Evolutionary conservation across 768 basidiomycete species (phyloP), one percentile per base, ranked within the genome.

Genomic region (Agaricus sinodeliciosus): DNA sequence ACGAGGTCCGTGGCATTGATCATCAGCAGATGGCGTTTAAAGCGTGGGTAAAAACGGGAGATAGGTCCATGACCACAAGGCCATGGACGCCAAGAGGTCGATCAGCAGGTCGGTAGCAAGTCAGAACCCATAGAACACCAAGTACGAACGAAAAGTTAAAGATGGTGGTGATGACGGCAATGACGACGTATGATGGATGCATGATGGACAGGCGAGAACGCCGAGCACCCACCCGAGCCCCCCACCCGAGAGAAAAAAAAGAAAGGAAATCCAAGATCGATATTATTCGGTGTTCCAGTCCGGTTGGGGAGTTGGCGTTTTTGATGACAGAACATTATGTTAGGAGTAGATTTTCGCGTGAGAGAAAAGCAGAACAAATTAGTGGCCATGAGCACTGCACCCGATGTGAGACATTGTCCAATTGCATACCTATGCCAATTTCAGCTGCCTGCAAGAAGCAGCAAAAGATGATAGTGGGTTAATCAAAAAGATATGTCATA

Each of bases 341-440:
- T 31, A 31, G 31, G 11, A 31, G 45, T 8, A 53, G 27, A 35
- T 18, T 18, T 35, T 27, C 16, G n/a, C n/a, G 16, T 45, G 26
- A 8, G 43, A 45, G 43, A 47, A 31, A 19, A 8, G 44, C 26
- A 45, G 15, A 25, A 12, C 15, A 22, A 6, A 25, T 22, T 22
- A 22, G 11, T 31, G 26, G 5, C 26, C 26, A 31, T 47, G 31
- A n/a, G 28, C 19, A 27, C 18, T 2, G 18, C 5, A 15, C 18
- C 18, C 28, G 8, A 47, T 28, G 12, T 16, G 31, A 12, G 31
- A 28, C 7, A 35, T 59, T 48, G 43, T 25, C 11, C 22, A 37
- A 46, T 34, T 43, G 31, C 72, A 43, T 58, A 86, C 87, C 91
- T 45, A 94, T 93, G 1, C 90, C 93, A 49, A 95, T 94, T 67